A percentile compares a stretch with the other conserved stretches of the same genome.
Conservation (phyloP, 1,139 yeast species). For the Diutina sp. region DNA sequence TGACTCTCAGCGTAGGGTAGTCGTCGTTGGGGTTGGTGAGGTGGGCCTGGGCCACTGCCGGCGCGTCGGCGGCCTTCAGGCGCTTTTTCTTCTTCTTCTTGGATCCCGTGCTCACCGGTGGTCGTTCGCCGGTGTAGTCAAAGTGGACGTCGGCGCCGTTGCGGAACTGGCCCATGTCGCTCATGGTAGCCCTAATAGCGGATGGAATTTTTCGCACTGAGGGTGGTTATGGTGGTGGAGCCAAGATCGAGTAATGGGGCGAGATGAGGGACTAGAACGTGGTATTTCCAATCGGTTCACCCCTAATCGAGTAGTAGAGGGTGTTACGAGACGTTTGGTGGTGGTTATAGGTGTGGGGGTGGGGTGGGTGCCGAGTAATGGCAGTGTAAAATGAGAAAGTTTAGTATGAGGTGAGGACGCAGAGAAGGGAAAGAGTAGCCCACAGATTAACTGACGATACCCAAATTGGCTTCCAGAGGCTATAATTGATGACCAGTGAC, state of each 20-base stretch:
- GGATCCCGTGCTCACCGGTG: constrained; percentile 7
- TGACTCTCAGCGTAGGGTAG: constrained; percentile 61
- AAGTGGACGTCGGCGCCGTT: constrained; percentile 51
- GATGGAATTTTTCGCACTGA: background rate
- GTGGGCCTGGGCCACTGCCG: background rate
- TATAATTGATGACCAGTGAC: too few species aligned
- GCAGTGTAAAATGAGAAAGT: too few species aligned
- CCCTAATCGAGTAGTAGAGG: too few species aligned
- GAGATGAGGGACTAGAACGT: too few species aligned
- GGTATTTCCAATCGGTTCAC: too few species aligned
- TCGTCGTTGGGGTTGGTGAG: constrained; percentile 46
- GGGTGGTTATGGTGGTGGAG: background rate
- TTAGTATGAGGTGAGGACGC: too few species aligned
- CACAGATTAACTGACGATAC: too few species aligned
- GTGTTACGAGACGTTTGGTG: too few species aligned
- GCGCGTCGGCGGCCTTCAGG: constrained; percentile 3
- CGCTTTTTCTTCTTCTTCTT: constrained; percentile 19
- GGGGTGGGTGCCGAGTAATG: too few species aligned
- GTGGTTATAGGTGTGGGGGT: too few species aligned
- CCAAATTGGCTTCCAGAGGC: too few species aligned
- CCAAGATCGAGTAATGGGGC: background rate
- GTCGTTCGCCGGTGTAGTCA: constrained; percentile 23
- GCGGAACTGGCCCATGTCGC: constrained; percentile 8
- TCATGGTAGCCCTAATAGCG: background rate
- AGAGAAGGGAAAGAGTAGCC: too few species aligned